Base-by-base conservation (phyloP, 2,329 filamentous ascomycete genomes). In the Trichoderma sp. region DNA sequence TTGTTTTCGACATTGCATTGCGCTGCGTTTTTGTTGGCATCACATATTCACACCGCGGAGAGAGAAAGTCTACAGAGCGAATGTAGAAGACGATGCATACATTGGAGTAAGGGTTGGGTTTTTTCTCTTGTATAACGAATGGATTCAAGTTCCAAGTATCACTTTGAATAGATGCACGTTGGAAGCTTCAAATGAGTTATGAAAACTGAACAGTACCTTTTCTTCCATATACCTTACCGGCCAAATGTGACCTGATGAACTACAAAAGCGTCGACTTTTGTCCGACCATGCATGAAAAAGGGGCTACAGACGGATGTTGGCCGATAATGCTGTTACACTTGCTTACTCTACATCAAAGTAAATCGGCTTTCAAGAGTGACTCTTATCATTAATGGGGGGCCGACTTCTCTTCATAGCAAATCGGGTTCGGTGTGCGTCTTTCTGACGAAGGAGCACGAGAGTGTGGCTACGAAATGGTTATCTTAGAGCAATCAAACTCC, bases 1-100 rank as follows among this genome's bases (percentile, higher is more conserved):
- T 52, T 59, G 18, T 58, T 61, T 32, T 68, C 34, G 51, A 39
- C 69, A 70, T 69, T 68, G 68, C 67, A 69, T 70, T 39, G 60
- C 52, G 30, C 34, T 69, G 68, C 55, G 55, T 59, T 66, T n/a
- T 58, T 28, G 37, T 16, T 21, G 28, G 28, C 63, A 46, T 39
- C 32, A 60, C 49, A 43, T 60, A 46, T 28, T 46, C 58, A 30
- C 46, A 43, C 43, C 14, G 60, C 14, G 2, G 46, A 21, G 30
- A 60, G 16, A 49, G n/a, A 34, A 26, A 16, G 39, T 59, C 30
- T 28, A 68, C 21, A 51, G 26, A 16, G 46, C 34, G n/a, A 46
- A 59, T 49, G 68, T 69, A 28, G 39, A 51, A 58, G 7, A 51
- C 30, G 56, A 54, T 59, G 68, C 61, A 66, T 59, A 55, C 37